Conservation (phyloP, 2,329 filamentous ascomycete species). For the Fusarium goolgardi region DNA sequence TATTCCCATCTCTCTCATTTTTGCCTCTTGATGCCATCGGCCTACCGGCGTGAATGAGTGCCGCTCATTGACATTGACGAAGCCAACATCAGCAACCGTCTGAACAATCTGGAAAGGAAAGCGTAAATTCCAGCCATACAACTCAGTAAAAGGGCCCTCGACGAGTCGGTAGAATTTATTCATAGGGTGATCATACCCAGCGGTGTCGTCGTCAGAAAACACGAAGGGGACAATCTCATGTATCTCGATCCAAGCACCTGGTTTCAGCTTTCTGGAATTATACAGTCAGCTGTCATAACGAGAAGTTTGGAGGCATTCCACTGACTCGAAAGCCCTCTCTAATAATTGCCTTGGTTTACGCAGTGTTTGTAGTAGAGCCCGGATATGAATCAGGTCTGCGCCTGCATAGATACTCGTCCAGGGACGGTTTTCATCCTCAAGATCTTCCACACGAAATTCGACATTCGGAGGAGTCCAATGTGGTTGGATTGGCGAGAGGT, state of each 20-base stretch:
- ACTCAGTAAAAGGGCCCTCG: constrained; percentile 47
- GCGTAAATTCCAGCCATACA: constrained; percentile 53
- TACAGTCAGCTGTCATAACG: constrained; percentile 22
- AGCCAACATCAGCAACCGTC: constrained; percentile 50
- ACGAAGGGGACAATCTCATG: constrained; percentile 52
- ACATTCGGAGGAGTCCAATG: constrained; percentile 67
- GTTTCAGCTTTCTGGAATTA: constrained; percentile 49
- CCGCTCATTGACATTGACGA: constrained; percentile 49
- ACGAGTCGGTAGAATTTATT: constrained; percentile 51
- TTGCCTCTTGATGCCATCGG: constrained; percentile 53
- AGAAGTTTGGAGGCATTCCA: background rate
- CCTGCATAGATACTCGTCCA: constrained; percentile 53
- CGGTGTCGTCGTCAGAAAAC: constrained; percentile 50
- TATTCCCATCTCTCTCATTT: constrained; percentile 54
- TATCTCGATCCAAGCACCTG: constrained; percentile 57
- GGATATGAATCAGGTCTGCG: constrained; percentile 66
- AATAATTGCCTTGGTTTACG: constrained; percentile 63
- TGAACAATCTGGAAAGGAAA: constrained; percentile 47
- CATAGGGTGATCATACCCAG: constrained; percentile 48
- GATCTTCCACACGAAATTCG: constrained; percentile 58
- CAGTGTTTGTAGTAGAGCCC: constrained; percentile 63
- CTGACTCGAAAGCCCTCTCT: constrained; percentile 58
- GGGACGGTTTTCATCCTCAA: constrained; percentile 52
- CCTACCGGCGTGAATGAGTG: constrained; percentile 52
- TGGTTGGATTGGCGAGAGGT: constrained; percentile 59